Evolutionary conservation across 148 eudicot species (phyloP), one percentile per base, ranked within the genome.

Genomic region (Chenopodium formosanum): DNA sequence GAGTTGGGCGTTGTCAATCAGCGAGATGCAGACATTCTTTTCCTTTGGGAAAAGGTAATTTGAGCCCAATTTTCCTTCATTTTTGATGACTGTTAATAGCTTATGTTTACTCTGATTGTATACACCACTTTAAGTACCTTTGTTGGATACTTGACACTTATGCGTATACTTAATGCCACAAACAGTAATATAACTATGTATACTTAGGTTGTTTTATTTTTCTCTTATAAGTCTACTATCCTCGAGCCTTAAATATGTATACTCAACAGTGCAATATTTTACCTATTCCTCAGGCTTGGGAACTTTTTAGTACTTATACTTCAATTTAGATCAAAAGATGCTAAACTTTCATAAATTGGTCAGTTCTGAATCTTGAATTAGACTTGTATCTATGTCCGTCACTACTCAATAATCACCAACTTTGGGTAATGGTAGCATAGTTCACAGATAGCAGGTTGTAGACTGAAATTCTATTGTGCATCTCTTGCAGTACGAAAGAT

Each of bases 1-100:
- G 84, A 16, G 62, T 84, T 88, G 88, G 95, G 85, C n/a, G 94
- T 87, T n/a, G 89, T 96, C 52, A 89, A 94, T 80, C 99, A 96
- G 81, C 88, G 99, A 81, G 97, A 94, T 71, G 98, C 99, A 0
- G 99, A 96, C 80, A 82, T 96, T 85, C 90, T 91, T 67, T 94
- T 86, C 88, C 81, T 92, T 17, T 94, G 98, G 98, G 86, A 89
- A 37, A 89, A 76, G 90, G 99, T 94, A 82, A 58, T 16, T 13
- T 50, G 14, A 50, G 53, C 14, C 53, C 53, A 13, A 11, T 9
- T 50, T 3, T 50, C 53, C 53, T 50, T 50, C 53, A 9, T 50
- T 50, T 50, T 50, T 50, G 53, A 50, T 50, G 53, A 12, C 53
- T 50, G 53, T 50, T 50, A 12, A 50, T 50, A 50, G 53, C 53